Evolutionary conservation across 2,329 filamentous ascomycete genomes (phyloP).

Genomic region (Nigrospora oryzae): DNA sequence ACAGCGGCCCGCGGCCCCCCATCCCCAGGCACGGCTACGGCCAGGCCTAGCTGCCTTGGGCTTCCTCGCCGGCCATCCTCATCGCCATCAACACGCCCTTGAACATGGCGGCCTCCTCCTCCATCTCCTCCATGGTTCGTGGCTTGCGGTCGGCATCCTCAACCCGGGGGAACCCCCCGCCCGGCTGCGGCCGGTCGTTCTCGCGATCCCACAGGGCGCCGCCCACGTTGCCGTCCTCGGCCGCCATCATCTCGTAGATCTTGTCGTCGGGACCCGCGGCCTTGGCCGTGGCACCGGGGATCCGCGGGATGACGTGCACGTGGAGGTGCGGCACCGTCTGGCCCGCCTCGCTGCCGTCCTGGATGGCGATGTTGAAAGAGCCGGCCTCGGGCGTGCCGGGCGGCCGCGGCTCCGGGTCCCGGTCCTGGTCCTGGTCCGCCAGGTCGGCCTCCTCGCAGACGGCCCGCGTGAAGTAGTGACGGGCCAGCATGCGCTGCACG

Average conservation of each 20-base stretch:
- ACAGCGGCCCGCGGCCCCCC: too few species aligned
- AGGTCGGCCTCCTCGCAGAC: not conserved
- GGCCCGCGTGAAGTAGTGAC: conserved; percentile 36
- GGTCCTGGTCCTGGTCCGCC: conserved; percentile 18
- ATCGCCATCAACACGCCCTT: conserved; percentile 38
- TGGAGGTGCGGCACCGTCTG: conserved; percentile 94
- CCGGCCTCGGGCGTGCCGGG: conserved; percentile 40
- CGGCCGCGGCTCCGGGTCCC: conserved; percentile 45
- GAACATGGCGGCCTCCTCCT: conserved; percentile 63
- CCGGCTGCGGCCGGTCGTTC: conserved; percentile 35
- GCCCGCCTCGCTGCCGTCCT: conserved; percentile 82
- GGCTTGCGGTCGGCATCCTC: conserved; percentile 63
- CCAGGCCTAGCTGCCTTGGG: too few species aligned
- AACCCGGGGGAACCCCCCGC: conserved; percentile 56
- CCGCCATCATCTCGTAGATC: conserved; percentile 77
- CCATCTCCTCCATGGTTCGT: conserved; percentile 69
- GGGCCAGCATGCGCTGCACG: conserved; percentile 67
- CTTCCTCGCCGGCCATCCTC: conserved; percentile 10
- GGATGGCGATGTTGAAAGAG: conserved; percentile 88
- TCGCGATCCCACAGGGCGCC: conserved; percentile 53
- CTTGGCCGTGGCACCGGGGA: conserved; percentile 19
- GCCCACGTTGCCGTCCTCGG: conserved; percentile 76
- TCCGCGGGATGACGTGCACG: conserved; percentile 50
- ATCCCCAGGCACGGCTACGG: too few species aligned
- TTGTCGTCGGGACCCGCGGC: conserved; percentile 16